Evolutionary conservation across 2,329 filamentous ascomycete genomes (phyloP), one percentile per base, ranked within the genome.

Genomic region (Stagonosporopsis rhizophila): DNA sequence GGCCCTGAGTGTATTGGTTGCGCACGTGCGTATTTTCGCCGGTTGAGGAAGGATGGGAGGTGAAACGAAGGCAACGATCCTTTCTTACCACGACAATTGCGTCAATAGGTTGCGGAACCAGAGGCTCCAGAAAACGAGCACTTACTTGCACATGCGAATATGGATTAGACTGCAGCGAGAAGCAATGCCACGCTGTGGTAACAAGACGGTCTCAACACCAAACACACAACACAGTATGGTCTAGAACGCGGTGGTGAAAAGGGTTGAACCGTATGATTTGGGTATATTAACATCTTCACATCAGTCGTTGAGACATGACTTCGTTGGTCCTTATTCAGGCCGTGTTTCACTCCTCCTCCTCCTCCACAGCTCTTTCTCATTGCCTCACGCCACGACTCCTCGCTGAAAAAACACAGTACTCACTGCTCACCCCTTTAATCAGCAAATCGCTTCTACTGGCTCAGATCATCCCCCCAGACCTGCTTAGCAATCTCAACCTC

Each of bases 401-500:
- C n/a, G 15, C 9, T 19, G 4, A 28, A 27, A 17, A 2, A 17
- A 22, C 17, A 34, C 28, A n/a, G n/a, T n/a, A 6, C 42, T 15
- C 15, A 28, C 39, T 28, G 15, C 39, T 20, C 27, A 20, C 22
- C 28, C n/a, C 2, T 14, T 11, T 34, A n/a, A 9, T 6, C 19
- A 44, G 4, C 9, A 20, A 6, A 11, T 5, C 12, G 11, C 6
- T 4, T 42, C 38, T 58, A 71, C 58, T 67, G 62, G 32, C 66
- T 72, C 35, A 80, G 58, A 59, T 84, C 82, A 0, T 81, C 76
- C 0, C 82, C 82, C 83, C 83, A 86, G 42, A 85, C 75, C 69
- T 82, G 71, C 76, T 83, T 84, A 2, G 83, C 83, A 68, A 86
- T 85, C 65, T 84, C 82, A 1, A 83, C 80, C 72, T 83, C 78